Evolutionary conservation across 345 rosid species (phyloP).

Genomic region (Melaleuca quinquenervia): DNA sequence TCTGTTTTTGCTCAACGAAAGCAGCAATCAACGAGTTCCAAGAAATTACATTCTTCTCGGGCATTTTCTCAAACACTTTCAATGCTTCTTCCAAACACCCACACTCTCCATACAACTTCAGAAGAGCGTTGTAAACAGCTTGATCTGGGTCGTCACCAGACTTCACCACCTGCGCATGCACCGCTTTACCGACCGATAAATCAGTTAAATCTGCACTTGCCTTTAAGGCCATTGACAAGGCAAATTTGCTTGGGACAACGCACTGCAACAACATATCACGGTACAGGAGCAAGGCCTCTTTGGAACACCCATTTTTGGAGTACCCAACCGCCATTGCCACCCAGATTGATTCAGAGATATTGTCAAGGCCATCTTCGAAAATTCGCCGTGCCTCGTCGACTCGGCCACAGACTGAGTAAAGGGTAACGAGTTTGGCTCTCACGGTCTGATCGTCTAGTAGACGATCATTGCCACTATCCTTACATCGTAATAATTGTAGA

Average conservation of each 20-base stretch:
- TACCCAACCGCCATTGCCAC: constrained; percentile 44
- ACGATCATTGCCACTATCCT: neutral
- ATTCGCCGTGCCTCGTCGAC: constrained; percentile 23
- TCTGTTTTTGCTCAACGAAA: constrained; percentile 23
- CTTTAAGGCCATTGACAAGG: constrained; percentile 31
- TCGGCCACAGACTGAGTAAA: constrained; percentile 30
- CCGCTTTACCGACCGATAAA: constrained; percentile 17
- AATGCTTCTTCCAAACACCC: constrained; percentile 32
- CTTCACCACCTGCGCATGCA: constrained; percentile 34
- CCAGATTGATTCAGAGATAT: constrained; percentile 25
- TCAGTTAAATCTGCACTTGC: constrained; percentile 20
- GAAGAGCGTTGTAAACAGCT: constrained; percentile 36
- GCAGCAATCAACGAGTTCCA: neutral
- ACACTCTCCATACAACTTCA: constrained; percentile 40
- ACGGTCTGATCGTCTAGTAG: constrained; percentile 17
- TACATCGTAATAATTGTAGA: constrained; percentile 7
- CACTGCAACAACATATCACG: constrained; percentile 16
- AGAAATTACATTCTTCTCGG: neutral
- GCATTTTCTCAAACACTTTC: constrained; percentile 40
- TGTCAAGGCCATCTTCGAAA: constrained; percentile 11
- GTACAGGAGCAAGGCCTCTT: constrained; percentile 24
- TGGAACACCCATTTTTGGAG: constrained; percentile 18
- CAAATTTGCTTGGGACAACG: constrained; percentile 23
- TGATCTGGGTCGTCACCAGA: constrained; percentile 26
- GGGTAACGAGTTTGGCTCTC: constrained; percentile 29